A percentile compares a stretch with the other conserved stretches of the same genome.
Conservation (phyloP, 225 moss, liverwort and hornwort genomes). For the Ulota crispa region DNA sequence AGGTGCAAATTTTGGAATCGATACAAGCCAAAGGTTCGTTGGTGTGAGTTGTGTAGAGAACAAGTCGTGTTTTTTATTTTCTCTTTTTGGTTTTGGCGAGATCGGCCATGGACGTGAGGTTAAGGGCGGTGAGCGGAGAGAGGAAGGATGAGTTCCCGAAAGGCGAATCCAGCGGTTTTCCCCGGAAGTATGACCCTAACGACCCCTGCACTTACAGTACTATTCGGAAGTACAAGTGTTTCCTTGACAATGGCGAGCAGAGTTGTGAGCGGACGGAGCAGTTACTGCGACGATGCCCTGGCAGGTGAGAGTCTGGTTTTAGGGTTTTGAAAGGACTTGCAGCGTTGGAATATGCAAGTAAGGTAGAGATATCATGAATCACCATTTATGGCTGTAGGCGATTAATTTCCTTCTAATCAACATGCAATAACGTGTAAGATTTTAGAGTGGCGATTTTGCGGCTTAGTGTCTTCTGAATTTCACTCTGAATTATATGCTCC, state of each 20-base stretch:
- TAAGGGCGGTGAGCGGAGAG: constrained; percentile 31
- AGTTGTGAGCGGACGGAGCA: constrained; percentile 71
- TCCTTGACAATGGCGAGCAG: constrained; percentile 51
- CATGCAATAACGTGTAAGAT: background rate
- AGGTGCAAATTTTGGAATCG: background rate
- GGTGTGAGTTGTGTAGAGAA: background rate
- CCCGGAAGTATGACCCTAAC: constrained; percentile 45
- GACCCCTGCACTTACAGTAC: constrained; percentile 70
- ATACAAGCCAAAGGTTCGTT: background rate
- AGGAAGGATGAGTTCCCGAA: background rate
- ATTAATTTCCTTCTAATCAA: background rate
- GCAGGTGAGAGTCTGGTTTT: constrained; percentile 46
- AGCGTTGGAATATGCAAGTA: background rate
- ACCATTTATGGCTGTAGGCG: background rate
- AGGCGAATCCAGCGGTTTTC: constrained; percentile 29
- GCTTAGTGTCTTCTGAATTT: background rate
- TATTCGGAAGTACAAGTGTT: constrained; percentile 66
- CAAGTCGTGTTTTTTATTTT: background rate
- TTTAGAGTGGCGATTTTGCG: background rate
- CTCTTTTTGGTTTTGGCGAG: background rate
- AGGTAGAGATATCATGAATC: too few relatives aligned
- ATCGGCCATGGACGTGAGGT: constrained; percentile 30
- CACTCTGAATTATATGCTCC: constrained; percentile 12
- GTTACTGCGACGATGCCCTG: constrained; percentile 65
- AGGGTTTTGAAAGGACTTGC: constrained; percentile 2